Conservation (phyloP, 2,329 filamentous ascomycete species). For the Trichothecium roseum region DNA sequence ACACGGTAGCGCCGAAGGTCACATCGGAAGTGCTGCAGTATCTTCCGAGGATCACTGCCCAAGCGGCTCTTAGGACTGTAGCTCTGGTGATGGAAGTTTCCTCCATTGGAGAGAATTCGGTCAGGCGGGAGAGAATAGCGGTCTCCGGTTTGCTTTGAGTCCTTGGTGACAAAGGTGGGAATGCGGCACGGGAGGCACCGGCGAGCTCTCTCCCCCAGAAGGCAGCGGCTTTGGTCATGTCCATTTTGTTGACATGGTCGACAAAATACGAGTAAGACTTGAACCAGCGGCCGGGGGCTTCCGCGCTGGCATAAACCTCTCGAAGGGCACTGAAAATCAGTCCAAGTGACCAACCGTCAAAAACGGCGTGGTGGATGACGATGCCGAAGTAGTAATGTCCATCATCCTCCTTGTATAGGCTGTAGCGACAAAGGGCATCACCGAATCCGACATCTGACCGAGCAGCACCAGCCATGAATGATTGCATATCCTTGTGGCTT, state of each 20-base stretch:
- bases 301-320: slow-evolving; percentile 5
- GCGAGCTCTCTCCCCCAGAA: neutral
- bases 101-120: neutral
- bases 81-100: slow-evolving; percentile 7
- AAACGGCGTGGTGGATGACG: slow-evolving; percentile 29
- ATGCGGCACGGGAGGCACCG: neutral
- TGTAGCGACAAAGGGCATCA: neutral
- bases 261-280: slow-evolving; percentile 28
- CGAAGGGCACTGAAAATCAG: slow-evolving; percentile 13
- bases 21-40: slow-evolving; percentile 9
- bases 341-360: slow-evolving; percentile 40
- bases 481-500: too few relatives aligned
- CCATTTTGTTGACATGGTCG: slow-evolving; percentile 25
- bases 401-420: neutral
- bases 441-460: too few relatives aligned
- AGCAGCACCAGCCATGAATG: too few relatives aligned
- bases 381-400: slow-evolving; percentile 6
- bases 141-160: too few relatives aligned
- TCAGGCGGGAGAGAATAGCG: neutral
- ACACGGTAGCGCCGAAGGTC: slow-evolving; percentile 12
- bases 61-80: slow-evolving; percentile 14
- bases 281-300: neutral
- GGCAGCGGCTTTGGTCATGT: neutral
- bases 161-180: neutral
- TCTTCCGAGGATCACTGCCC: slow-evolving; percentile 12